Conservation (phyloP, 345 rosid genomes). For the Syzygium oleosum region DNA sequence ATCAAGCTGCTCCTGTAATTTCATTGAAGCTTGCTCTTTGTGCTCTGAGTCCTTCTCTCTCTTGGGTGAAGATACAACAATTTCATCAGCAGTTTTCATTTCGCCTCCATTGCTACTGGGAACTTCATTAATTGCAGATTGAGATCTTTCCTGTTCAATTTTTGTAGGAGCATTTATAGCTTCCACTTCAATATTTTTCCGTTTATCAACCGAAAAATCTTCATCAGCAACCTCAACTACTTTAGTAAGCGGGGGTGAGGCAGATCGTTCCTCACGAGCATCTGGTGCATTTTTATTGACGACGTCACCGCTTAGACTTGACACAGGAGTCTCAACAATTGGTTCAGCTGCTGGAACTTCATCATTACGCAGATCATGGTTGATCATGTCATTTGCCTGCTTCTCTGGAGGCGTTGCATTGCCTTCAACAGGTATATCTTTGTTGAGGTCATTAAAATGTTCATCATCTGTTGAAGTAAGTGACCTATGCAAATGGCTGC, state of each 20-base stretch:
- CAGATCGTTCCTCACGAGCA: conserved; percentile 21
- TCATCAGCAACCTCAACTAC: conserved; percentile 34
- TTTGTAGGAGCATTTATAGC: conserved; percentile 32
- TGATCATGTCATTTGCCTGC: conserved; percentile 15
- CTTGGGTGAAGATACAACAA: conserved; percentile 25
- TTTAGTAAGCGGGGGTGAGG: conserved; percentile 33
- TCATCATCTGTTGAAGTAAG: conserved; percentile 16
- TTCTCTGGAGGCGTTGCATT: conserved; percentile 15
- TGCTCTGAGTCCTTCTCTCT: conserved; percentile 34
- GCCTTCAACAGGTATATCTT: conserved; percentile 16
- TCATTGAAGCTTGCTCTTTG: conserved; percentile 31
- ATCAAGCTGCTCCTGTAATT: conserved; percentile 79
- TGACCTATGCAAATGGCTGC: conserved; percentile 19
- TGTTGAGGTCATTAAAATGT: conserved; percentile 14
- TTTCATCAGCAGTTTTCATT: conserved; percentile 25
- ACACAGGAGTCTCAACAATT: conserved; percentile 12
- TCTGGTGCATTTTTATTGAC: conserved; percentile 37
- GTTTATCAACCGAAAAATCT: conserved; percentile 26
- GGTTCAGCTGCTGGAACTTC: conserved; percentile 23
- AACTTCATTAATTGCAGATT: conserved; percentile 25
- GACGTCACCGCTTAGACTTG: conserved; percentile 29
- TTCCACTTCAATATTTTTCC: conserved; percentile 8
- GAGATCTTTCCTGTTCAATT: conserved; percentile 35
- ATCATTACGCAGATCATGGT: conserved; percentile 23
- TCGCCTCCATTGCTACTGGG: conserved; percentile 21